Evolutionary conservation across 208 protist species (phyloP), one percentile per base, ranked within the genome.

Genomic region (Balamuthia mandrillaris): DNA sequence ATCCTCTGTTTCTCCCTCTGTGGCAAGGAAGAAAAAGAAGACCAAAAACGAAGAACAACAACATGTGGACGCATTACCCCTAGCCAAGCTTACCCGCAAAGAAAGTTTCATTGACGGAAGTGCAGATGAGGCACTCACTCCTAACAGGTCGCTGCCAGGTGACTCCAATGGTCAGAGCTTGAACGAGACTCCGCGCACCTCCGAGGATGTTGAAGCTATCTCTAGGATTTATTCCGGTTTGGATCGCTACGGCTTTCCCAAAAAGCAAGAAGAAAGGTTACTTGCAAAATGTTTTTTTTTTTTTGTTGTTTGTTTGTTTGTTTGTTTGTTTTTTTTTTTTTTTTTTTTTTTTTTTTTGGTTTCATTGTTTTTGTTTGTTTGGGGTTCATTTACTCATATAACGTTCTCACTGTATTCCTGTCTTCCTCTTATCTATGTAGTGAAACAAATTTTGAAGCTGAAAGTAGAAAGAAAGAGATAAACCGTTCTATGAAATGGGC

Each of bases 211-310:
- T 24, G 47, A 54, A 21, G 47, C 14, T 24, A 14, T 54, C 16
- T 14, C 47, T 39, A 6, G 5, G 12, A 6, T 47, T 7, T 16
- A 70, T 14, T 39, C 66, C 44, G 54, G 54, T 21, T 75, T 75
- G 14, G 66, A 75, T 18, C 66, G 66, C 44, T 75, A 75, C 66
- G 66, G 66, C 6, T 75, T 75, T 33, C 66, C 66, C 66, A 75
- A 75, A 27, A n/a, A n/a, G n/a, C n/a, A 39, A 45, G 21, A 27
- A 75, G 5, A 45, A 75, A 24, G 33, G 66, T 39, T 75, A 75
- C 37, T 12, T 33, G 58, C 58, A 31, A 18, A 14, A 31, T 27
- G 7, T 27, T 27, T 27, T 58, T 60, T 27, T 60, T 60, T 27
- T 60, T 60, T 29, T 24, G 54, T 35, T 7, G 9, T 6, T 9